Base-by-base conservation (phyloP, 1,284 basidiomycete species). In the Cutaneotrichosporon arboriforme region DNA sequence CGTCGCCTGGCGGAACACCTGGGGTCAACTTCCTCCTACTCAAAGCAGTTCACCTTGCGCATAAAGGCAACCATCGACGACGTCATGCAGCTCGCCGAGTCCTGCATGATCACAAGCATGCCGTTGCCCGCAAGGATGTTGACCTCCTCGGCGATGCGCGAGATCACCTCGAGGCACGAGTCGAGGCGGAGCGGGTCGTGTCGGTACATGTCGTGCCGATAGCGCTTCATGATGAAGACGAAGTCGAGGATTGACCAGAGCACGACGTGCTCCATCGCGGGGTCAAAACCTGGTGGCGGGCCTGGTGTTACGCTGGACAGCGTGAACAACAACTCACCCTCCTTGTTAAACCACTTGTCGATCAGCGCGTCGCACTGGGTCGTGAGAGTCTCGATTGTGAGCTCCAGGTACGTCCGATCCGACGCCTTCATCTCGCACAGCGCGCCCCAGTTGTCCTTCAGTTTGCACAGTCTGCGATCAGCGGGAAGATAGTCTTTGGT, bases 401-500 rank as follows among this genome's bases (percentile, higher is more conserved):
- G 46, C 21, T 66, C 67, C 44, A 57, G 51, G 38, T 64, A 66
- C 3, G 57, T 54, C 4, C 57, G 42, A 36, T 65, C 62, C 3
- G 61, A 54, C 13, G 50, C 31, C 15, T 54, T 56, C 8, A 57
- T 44, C 35, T 63, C 62, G 51, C 62, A 63, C 15, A 66, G 55
- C 9, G 61, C 54, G 15, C 62, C 57, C 67, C 67, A 69, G 46
- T 67, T 62, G 43, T 69, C 67, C 49, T 67, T 66, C 10, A 67
- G 57, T 58, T 64, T 62, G 52, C 66, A 66, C 8, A 67, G 51
- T 37, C 65, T 62, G 52, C 4, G 2, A 37, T 58, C 10, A 54
- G 40, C 33, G 36, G 9, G 2, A 13, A 8, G 10, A 17, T 13
- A 10, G 33, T 9, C n/a, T n/a, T n/a, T 34, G n/a, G 7, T 7